Evolutionary conservation across 228 moss, liverwort and hornwort species (phyloP).

Genomic region (Sphagnum magellanicum): DNA sequence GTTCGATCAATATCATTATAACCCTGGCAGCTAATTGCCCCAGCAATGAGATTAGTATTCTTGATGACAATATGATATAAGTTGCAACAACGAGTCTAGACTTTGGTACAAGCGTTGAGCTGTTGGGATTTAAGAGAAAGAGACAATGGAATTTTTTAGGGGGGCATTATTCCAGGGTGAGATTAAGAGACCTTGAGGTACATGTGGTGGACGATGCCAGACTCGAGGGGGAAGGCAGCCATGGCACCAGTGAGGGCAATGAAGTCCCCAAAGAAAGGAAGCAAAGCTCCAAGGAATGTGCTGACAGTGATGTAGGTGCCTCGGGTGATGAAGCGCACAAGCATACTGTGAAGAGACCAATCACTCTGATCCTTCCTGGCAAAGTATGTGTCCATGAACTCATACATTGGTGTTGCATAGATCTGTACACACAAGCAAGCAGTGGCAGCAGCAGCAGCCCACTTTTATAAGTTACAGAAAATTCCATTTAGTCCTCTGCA

Average conservation of each 20-base stretch:
- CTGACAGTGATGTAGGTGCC: constrained; percentile 16
- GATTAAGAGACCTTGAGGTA: constrained; percentile 28
- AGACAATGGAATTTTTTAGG: background rate
- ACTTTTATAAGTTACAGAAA: too few relatives aligned
- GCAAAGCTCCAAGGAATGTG: constrained; percentile 37
- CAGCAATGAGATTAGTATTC: background rate
- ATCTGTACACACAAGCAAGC: constrained; percentile 12
- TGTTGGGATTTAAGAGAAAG: background rate
- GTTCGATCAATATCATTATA: too few relatives aligned
- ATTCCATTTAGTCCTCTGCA: too few relatives aligned
- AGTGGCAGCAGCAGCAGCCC: background rate
- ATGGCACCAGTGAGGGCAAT: constrained; percentile 37
- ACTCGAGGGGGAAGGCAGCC: constrained; percentile 28
- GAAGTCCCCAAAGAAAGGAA: constrained; percentile 50
- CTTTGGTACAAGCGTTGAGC: background rate
- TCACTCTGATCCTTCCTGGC: constrained; percentile 3
- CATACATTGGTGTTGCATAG: constrained; percentile 32
- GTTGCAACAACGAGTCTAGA: too few relatives aligned
- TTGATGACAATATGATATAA: background rate
- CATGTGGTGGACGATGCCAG: constrained; percentile 40
- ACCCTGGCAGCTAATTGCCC: background rate
- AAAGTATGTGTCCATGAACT: constrained; percentile 38
- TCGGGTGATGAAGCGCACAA: constrained; percentile 30
- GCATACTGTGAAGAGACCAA: constrained; percentile 18
- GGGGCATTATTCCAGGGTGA: background rate